Percentiles rank a stretch among this genome's conserved stretches.
phyloP scores from a whole-genome alignment of 2,329 filamentous ascomycete species.

The Cordyceps pruinosa region DNA sequence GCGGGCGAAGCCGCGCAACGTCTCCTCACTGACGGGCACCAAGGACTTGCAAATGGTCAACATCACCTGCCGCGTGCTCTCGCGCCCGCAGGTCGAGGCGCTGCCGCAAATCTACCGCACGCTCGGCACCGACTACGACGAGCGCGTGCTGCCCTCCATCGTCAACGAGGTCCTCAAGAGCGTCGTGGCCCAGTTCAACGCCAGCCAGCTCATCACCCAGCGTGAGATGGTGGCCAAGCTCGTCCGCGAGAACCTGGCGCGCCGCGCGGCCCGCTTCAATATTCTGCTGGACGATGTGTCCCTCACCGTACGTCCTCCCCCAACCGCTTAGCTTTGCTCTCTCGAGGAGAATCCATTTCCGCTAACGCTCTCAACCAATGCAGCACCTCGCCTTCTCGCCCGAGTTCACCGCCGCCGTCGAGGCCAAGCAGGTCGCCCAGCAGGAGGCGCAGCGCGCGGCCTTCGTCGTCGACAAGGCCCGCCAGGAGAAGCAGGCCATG shows the following conservation, averaged over 20 bases:
- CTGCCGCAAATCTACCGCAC: slow-evolving; percentile 97
- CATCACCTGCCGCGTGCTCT: slow-evolving; percentile 98
- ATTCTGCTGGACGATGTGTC: slow-evolving; percentile 97
- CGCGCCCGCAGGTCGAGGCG: slow-evolving; percentile 76
- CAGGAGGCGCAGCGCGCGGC: slow-evolving; percentile 96
- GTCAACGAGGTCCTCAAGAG: slow-evolving; percentile 99
- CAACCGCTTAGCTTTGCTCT: too few relatives aligned
- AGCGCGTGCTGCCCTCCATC: slow-evolving; percentile 92
- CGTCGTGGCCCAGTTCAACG: slow-evolving; percentile 98
- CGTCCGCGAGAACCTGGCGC: slow-evolving; percentile 86
- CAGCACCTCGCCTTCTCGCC: slow-evolving; percentile 67
- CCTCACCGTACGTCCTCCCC: slow-evolving; percentile 61
- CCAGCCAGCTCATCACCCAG: slow-evolving; percentile 96
- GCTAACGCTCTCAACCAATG: background rate
- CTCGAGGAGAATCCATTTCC: too few relatives aligned
- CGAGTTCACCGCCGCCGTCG: slow-evolving; percentile 66
- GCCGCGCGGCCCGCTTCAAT: slow-evolving; percentile 91
- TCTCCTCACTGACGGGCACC: slow-evolving; percentile 93
- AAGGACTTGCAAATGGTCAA: slow-evolving; percentile 99
- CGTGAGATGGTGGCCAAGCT: slow-evolving; percentile 91
- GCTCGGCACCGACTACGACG: slow-evolving; percentile 90
- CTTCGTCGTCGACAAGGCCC: slow-evolving; percentile 96
- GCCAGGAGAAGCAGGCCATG: slow-evolving; percentile 98
- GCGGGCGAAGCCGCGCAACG: slow-evolving; percentile 92
- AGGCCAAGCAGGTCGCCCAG: slow-evolving; percentile 68